Conservation (phyloP, 2,329 filamentous ascomycete genomes). For the Claviceps arundinis region DNA sequence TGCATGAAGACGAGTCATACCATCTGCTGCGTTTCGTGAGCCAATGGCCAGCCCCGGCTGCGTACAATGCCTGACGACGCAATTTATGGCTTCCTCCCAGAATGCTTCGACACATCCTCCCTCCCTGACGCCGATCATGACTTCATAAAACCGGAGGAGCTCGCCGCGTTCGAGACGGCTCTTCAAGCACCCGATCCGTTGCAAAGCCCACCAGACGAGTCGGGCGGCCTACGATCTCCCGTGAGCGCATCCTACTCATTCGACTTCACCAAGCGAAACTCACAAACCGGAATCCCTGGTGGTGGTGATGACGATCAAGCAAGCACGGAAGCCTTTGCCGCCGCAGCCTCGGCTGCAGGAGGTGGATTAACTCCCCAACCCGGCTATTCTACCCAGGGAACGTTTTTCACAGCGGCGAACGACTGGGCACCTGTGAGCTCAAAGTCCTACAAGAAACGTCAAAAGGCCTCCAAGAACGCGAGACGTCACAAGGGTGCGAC, state of each 20-base stretch:
- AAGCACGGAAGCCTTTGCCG: slow-evolving; percentile 23
- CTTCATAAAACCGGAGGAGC: slow-evolving; percentile 60
- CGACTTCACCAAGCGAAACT: slow-evolving; percentile 29
- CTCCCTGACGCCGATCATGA: slow-evolving; percentile 72
- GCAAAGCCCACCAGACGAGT: slow-evolving; percentile 45
- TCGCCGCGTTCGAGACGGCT: slow-evolving; percentile 68
- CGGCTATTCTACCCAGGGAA: slow-evolving; percentile 19
- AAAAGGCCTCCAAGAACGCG: slow-evolving; percentile 22
- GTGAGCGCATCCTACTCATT: slow-evolving; percentile 25
- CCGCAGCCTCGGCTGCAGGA: slow-evolving; percentile 25
- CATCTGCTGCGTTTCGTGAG: not conserved
- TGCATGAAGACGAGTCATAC: not conserved
- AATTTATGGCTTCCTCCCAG: slow-evolving; percentile 43
- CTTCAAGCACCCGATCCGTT: slow-evolving; percentile 68
- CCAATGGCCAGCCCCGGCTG: not conserved
- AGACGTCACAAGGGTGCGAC: slow-evolving; percentile 19
- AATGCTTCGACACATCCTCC: slow-evolving; percentile 52
- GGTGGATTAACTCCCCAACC: slow-evolving; percentile 17
- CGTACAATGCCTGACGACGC: slow-evolving; percentile 14
- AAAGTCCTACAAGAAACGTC: slow-evolving; percentile 35
- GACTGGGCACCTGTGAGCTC: slow-evolving; percentile 89
- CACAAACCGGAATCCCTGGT: slow-evolving; percentile 16
- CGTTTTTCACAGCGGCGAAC: slow-evolving; percentile 79
- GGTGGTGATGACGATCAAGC: slow-evolving; percentile 20
- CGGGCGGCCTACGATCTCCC: slow-evolving; percentile 26